Conservation (phyloP, 2,329 filamentous ascomycete genomes). For the Xylaria sp. region DNA sequence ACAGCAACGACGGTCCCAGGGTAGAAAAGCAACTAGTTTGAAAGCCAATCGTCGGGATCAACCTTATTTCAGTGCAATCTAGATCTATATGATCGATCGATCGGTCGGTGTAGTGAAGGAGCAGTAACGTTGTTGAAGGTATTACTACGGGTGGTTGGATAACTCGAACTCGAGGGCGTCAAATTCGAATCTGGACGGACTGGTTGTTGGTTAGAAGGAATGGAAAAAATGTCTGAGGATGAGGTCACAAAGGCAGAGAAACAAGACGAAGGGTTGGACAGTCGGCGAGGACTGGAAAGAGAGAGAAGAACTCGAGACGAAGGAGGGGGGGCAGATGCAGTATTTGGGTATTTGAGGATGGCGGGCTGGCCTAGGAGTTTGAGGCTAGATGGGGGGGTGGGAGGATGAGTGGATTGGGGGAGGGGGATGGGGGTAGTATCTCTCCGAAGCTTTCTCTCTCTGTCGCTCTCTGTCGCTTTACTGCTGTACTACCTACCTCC, state of each 20-base stretch:
- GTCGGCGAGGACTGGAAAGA: conserved; percentile 41
- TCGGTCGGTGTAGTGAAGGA: conserved; percentile 10
- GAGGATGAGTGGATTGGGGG: conserved; percentile 30
- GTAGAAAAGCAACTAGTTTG: conserved; percentile 34
- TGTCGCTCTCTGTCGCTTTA: neutral
- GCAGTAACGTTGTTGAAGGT: conserved; percentile 3
- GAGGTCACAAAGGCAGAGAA: conserved; percentile 42
- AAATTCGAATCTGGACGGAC: conserved; percentile 16
- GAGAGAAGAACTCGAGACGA: conserved; percentile 34
- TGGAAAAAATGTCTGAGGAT: conserved; percentile 41
- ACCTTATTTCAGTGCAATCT: conserved; percentile 25
- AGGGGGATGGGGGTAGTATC: conserved; percentile 7
- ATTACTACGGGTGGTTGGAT: conserved; percentile 20
- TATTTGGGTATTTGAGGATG: conserved; percentile 35
- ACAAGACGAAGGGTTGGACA: conserved; percentile 36
- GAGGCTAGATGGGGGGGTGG: conserved; percentile 25
- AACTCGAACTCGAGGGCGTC: neutral
- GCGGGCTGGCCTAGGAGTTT: conserved; percentile 7
- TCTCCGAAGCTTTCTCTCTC: neutral
- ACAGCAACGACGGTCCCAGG: conserved; percentile 39
- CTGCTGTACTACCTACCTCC: conserved; percentile 22
- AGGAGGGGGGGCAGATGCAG: conserved; percentile 38
- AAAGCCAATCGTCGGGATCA: conserved; percentile 38
- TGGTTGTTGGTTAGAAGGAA: conserved; percentile 32
- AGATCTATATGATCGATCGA: conserved; percentile 11